phyloP scores from a whole-genome alignment of 2,329 filamentous ascomycete genomes.

The Nannizziopsis barbatae region DNA sequence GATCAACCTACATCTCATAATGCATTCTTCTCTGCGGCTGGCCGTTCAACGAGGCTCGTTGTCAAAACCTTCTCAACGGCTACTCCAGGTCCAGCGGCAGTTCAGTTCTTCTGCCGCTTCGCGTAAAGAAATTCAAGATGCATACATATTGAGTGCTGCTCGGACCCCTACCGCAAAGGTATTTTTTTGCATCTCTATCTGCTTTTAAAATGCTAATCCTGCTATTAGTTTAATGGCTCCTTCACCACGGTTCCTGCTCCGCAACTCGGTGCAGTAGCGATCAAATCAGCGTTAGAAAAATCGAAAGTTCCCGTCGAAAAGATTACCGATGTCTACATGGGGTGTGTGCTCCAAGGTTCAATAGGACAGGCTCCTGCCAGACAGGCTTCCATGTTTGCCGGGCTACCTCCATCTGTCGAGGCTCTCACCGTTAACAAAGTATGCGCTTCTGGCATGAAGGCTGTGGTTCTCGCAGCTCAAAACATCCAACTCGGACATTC shows the following conservation, averaged over 20 bases:
- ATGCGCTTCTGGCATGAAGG: conserved; percentile 88
- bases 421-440: conserved; percentile 96
- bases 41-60: conserved; percentile 21
- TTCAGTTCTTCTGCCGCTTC: conserved; percentile 42
- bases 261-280: conserved; percentile 79
- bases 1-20: not conserved
- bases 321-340: conserved; percentile 93
- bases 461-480: conserved; percentile 78
- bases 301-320: conserved; percentile 69
- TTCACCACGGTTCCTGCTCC: conserved; percentile 74
- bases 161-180: conserved; percentile 87
- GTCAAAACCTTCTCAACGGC: conserved; percentile 28
- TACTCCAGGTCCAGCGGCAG: conserved; percentile 39
- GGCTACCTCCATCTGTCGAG: conserved; percentile 69
- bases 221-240: conserved; percentile 82
- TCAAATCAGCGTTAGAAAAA: conserved; percentile 80
- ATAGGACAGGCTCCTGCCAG: conserved; percentile 85
- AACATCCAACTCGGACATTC: conserved; percentile 87
- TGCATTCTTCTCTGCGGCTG: conserved; percentile 20
- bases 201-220: not conserved
- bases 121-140: conserved; percentile 66
- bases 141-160: conserved; percentile 83
- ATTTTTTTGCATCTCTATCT: not conserved
- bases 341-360: conserved; percentile 75
- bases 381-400: conserved; percentile 81